These are phyloP conservation scores for Calonectria honghensis DNA, from an alignment of 2,329 filamentous ascomycete species.

Conservation along the genomic window DNA sequence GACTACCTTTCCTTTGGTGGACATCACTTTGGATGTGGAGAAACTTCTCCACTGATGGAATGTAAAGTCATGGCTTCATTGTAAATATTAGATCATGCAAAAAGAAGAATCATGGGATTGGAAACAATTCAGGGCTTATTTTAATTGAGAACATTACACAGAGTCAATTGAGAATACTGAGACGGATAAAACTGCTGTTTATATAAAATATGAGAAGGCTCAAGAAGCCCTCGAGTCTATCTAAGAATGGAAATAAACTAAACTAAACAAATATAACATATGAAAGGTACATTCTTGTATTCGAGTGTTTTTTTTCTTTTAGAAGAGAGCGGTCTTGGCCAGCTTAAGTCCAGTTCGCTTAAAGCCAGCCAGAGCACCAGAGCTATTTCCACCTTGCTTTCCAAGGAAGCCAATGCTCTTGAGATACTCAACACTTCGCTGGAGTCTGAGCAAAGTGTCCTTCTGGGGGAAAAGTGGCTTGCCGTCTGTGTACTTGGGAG, in stretches of 20 bases:
- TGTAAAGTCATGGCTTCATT: neutral
- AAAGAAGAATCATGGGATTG: neutral
- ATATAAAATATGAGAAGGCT: no score
- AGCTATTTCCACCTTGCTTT: neutral
- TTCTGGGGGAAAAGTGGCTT: constrained; percentile 13
- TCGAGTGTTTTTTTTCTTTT: neutral
- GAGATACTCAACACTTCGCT: constrained; percentile 31
- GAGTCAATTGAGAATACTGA: neutral
- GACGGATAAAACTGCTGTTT: neutral
- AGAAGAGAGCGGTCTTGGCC: constrained; percentile 2
- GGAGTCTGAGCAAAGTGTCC: constrained; percentile 26
- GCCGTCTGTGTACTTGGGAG: neutral
- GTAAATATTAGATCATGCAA: neutral
- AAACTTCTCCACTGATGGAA: constrained; percentile 1
- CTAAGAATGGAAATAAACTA: neutral
- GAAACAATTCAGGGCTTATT: neutral
- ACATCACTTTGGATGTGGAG: neutral
- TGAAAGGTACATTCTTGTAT: neutral
- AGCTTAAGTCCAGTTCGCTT: constrained; percentile 17
- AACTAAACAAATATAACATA: neutral
- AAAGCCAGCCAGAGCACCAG: constrained; percentile 3
- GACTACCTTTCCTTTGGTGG: neutral
- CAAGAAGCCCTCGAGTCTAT: neutral
- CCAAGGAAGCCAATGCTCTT: constrained; percentile 24
- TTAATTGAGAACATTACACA: neutral